Conservation (phyloP, 805 yeast genomes). For the Trichomonascus vanleenenianus region DNA sequence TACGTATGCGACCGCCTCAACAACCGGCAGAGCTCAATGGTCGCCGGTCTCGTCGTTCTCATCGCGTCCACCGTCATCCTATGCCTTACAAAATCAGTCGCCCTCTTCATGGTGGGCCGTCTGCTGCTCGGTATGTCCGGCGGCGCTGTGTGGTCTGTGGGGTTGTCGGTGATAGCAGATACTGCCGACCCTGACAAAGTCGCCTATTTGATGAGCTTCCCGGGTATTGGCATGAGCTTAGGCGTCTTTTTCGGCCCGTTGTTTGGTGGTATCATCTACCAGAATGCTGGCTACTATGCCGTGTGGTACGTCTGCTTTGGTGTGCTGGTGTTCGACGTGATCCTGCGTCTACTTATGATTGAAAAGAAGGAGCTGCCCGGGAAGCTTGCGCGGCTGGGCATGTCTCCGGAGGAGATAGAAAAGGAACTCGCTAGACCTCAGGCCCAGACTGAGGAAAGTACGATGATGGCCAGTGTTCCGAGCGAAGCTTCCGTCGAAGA, state of each 20-base stretch:
- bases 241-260: slow-evolving; percentile 29
- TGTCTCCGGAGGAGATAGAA: slow-evolving; percentile 6
- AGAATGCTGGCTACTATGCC: slow-evolving; percentile 26
- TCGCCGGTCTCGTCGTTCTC: slow-evolving; percentile 24
- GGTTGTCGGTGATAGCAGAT: slow-evolving; percentile 28
- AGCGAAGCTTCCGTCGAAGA: neutral
- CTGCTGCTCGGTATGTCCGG: slow-evolving; percentile 29
- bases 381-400: slow-evolving; percentile 1
- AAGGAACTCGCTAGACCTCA: neutral
- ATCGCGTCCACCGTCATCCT: slow-evolving; percentile 26
- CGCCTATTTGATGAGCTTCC: slow-evolving; percentile 26
- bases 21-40: slow-evolving; percentile 23
- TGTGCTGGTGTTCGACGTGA: slow-evolving; percentile 23
- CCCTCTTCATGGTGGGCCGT: slow-evolving; percentile 25
- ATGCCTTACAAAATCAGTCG: slow-evolving; percentile 21
- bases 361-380: slow-evolving; percentile 17
- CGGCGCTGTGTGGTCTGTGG: slow-evolving; percentile 30
- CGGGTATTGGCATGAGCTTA: slow-evolving; percentile 24
- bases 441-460: too few relatives aligned
- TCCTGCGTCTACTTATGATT: slow-evolving; percentile 26
- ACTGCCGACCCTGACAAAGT: slow-evolving; percentile 23
- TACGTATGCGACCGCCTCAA: slow-evolving; percentile 21
- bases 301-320: slow-evolving; percentile 27
- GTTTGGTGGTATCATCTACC: slow-evolving; percentile 30
- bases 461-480: neutral